These are phyloP conservation scores for Vaccinium darrowii DNA, from an alignment of 148 eudicot species.

Conservation along the genomic window DNA sequence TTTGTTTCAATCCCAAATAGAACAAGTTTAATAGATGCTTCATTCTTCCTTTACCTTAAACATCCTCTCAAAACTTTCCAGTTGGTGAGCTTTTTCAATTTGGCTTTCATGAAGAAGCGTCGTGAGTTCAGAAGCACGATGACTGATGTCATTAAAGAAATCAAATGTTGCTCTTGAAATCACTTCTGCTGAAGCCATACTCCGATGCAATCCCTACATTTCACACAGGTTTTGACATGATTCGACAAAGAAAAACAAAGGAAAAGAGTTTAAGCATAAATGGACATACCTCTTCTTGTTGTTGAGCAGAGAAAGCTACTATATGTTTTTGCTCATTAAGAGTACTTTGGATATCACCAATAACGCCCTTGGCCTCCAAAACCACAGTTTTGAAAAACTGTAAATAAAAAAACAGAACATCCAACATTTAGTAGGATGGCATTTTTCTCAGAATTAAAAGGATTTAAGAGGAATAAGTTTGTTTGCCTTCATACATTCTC, in stretches of 20 bases:
- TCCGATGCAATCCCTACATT: constrained; percentile 57
- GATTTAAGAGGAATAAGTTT: neutral
- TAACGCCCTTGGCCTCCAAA: constrained; percentile 59
- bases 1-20: neutral
- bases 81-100: constrained; percentile 35
- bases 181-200: constrained; percentile 56
- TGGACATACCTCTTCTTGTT: constrained; percentile 66
- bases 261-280: neutral
- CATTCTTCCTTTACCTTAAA: constrained; percentile 52
- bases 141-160: constrained; percentile 58
- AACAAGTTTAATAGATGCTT: neutral
- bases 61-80: constrained; percentile 52
- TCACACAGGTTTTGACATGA: constrained; percentile 7
- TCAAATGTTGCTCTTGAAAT: constrained; percentile 58
- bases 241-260: neutral
- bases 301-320: constrained; percentile 56
- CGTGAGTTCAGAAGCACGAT: constrained; percentile 51
- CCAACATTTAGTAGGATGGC: constrained; percentile 1
- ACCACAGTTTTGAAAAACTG: constrained; percentile 56
- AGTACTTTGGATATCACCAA: constrained; percentile 43
- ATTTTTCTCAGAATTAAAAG: neutral
- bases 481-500: constrained; percentile 51
- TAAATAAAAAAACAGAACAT: constrained; percentile 8
- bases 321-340: constrained; percentile 54
- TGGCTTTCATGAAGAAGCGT: constrained; percentile 54